A percentile compares a stretch with the other conserved stretches of the same genome.
phyloP scores from a whole-genome alignment of 2,329 filamentous ascomycete species.

The Boeremia lycopersici region DNA sequence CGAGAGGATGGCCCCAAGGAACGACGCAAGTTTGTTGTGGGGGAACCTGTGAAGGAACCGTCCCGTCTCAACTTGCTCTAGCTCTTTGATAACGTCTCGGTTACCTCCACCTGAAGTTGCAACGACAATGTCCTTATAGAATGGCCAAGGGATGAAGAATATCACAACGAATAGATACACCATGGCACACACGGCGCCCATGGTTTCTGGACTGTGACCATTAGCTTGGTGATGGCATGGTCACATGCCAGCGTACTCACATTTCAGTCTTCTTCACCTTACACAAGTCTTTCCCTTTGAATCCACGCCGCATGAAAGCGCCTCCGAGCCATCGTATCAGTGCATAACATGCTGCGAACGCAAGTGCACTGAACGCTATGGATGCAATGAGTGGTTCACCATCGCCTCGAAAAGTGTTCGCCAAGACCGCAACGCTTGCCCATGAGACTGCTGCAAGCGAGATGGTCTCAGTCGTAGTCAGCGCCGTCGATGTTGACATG shows the following conservation, averaged over 20 bases:
- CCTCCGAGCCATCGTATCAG: conserved; percentile 93
- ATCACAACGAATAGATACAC: conserved; percentile 91
- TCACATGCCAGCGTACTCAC: conserved; percentile 51
- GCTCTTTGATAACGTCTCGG: conserved; percentile 78
- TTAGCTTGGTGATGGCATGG: conserved; percentile 19
- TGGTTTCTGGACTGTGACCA: conserved; percentile 76
- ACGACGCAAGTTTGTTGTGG: conserved; percentile 95
- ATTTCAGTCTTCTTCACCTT: conserved; percentile 78
- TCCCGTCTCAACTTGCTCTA: conserved; percentile 77
- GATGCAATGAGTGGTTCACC: conserved; percentile 90
- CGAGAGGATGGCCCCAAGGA: conserved; percentile 90
- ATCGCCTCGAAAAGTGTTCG: conserved; percentile 80
- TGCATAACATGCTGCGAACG: conserved; percentile 80
- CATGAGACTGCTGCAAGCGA: conserved; percentile 68
- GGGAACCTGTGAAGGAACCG: conserved; percentile 90
- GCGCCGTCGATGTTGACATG: conserved; percentile 35
- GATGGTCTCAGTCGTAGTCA: conserved; percentile 62
- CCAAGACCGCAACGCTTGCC: conserved; percentile 74
- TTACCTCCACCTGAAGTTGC: conserved; percentile 94
- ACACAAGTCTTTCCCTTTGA: conserved; percentile 88
- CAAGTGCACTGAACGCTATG: conserved; percentile 81
- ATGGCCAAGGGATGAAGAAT: conserved; percentile 92
- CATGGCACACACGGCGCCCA: conserved; percentile 91
- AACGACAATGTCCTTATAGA: conserved; percentile 97
- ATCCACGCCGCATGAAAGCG: conserved; percentile 83